Base-by-base conservation (phyloP, 2,329 filamentous ascomycete species). In the Immersiporthe knoxdaviesiana region DNA sequence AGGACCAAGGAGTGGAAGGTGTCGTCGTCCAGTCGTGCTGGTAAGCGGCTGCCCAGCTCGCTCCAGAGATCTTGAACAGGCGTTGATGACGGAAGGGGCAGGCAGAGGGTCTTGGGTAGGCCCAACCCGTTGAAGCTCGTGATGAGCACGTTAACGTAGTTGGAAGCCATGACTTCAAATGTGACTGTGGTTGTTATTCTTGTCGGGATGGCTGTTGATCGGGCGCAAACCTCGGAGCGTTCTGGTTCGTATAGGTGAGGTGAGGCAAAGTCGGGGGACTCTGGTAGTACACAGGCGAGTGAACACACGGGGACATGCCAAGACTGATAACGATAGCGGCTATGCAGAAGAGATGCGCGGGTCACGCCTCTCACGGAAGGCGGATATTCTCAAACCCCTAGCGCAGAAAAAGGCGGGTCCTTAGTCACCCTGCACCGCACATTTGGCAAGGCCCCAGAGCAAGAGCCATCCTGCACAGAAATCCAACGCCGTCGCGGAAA, bases 41-140 rank as follows among this genome's bases (percentile, higher is more conserved):
- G 92, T 61, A 90, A 84, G 72, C 84, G 91, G 72, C 82, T 85
- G 77, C 88, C 80, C 79, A 94, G 84, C 67, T 81, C 81, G 65
- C 87, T 79, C 73, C 89, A 88, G 24, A 98, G 84, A 72, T 93
- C 87, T 68, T 86, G 84, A 74, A 94, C 82, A 16, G 89, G 87
- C 10, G 91, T 88, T 41, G 88, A 84, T 35, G 87, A 81, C 11
- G 88, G 83, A 30, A 97, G 82, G 0, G 92, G 90, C n/a, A 97
- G 84, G 5, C 91, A 89, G 44, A 97, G 84, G 0, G 94, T 97
- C n/a, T 91, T 83, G 2, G 95, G 94, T 8, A 97, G 86, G 61
- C 91, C 90, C 24, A 97, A 86, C 72, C 95, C 95, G 10, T 91
- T 86, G 76, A 98, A 95, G 71, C 91, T 93, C 74, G 93, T 91